A percentile compares a stretch with the other conserved stretches of the same genome.
phyloP scores from a whole-genome alignment of 2,329 filamentous ascomycete genomes.

The Hirsutella thompsonii region DNA sequence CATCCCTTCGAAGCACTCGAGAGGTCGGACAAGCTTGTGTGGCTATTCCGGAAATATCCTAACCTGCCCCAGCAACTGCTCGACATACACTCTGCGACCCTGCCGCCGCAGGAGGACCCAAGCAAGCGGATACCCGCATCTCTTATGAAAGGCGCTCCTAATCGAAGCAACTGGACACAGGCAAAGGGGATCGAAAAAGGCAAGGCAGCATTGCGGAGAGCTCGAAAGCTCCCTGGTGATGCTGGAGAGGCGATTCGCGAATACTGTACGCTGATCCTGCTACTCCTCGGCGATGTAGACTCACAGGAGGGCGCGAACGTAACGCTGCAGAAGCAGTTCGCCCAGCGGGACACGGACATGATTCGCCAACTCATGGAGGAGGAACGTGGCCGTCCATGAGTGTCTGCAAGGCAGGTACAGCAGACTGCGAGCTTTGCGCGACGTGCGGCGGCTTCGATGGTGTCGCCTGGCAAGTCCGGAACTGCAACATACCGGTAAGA shows the following conservation, averaged over 20 bases:
- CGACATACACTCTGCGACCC: slow-evolving; percentile 35
- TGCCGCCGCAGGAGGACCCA: slow-evolving; percentile 24
- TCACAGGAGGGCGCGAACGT: slow-evolving; percentile 18
- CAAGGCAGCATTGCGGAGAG: slow-evolving; percentile 36
- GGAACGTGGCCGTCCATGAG: slow-evolving; percentile 20
- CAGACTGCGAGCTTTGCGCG: too few relatives aligned
- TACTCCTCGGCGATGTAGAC: slow-evolving; percentile 27
- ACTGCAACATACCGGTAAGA: not conserved
- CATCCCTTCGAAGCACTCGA: slow-evolving; percentile 41
- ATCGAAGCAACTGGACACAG: slow-evolving; percentile 38
- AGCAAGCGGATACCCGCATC: slow-evolving; percentile 17
- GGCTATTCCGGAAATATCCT: slow-evolving; percentile 41
- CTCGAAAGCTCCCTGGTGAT: slow-evolving; percentile 34
- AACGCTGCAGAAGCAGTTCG: slow-evolving; percentile 30
- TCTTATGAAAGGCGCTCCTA: slow-evolving; percentile 18
- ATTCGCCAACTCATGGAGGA: slow-evolving; percentile 36
- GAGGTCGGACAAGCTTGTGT: slow-evolving; percentile 32
- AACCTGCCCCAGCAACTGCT: slow-evolving; percentile 31
- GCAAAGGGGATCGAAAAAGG: slow-evolving; percentile 46
- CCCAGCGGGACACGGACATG: slow-evolving; percentile 32
- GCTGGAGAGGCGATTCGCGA: slow-evolving; percentile 47
- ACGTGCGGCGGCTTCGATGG: too few relatives aligned
- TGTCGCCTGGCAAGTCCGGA: too few relatives aligned
- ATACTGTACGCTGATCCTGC: slow-evolving; percentile 43
- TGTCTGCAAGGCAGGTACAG: not conserved